Base-by-base conservation (phyloP, 2,329 filamentous ascomycete genomes). In the Seiridium unicorne region DNA sequence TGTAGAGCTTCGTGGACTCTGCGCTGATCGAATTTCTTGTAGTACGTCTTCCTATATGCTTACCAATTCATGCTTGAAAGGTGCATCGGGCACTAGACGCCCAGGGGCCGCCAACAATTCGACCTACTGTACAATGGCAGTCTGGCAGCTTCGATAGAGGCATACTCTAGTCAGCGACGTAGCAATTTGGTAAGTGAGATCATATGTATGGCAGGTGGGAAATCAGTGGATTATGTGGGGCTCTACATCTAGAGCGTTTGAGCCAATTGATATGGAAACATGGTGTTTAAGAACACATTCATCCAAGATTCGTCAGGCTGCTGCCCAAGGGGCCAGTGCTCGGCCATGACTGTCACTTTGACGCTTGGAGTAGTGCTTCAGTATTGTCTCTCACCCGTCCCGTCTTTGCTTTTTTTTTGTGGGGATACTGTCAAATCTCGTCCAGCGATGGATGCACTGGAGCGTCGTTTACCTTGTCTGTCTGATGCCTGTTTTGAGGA, bases 401-500 rank as follows among this genome's bases (percentile, higher is more conserved):
- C 31, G 34, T 53, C 49, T 61, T 36, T 42, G 38, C 13, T 53
- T 53, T n/a, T 36, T 53, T 53, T 53, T 53, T 53, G 66, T 67
- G 64, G 64, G 66, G 66, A 63, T 36, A n/a, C n/a, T 31, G 13
- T 51, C 51, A 36, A 57, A 13, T 48, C 32, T 57, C 35, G 5
- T 36, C 54, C 35, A 57, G 18, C 42, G 26, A 9, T n/a, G 36
- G 42, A 32, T 54, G 18, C 49, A 36, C 62, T 61, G 60, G 63
- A 62, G 66, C 61, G 65, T 60, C 48, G 61, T 66, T 65, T 63
- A 61, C 64, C 65, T 70, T 66, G 64, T 71, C 66, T 72, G 77
- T 78, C 77, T 79, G 77, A 79, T 77, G 73, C 75, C 74, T 79
- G 77, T 79, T 76, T 79, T 70, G 74, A 72, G 69, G 69, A 59